phyloP scores from a whole-genome alignment of 345 rosid genomes.

The Populus tremula region DNA sequence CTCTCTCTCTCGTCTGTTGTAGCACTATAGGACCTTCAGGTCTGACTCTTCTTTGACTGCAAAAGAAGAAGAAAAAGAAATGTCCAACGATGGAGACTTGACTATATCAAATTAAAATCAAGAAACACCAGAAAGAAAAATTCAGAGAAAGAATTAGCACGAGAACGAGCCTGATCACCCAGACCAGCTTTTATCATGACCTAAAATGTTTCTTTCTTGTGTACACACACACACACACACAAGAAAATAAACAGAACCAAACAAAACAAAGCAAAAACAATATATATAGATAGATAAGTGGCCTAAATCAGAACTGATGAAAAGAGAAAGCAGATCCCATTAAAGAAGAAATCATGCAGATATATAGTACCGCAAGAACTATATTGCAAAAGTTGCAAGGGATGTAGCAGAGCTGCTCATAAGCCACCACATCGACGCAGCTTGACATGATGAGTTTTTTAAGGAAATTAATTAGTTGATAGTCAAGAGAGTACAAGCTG shows the following conservation, averaged over 20 bases:
- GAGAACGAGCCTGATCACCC: conserved; percentile 15
- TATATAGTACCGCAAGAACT: conserved; percentile 77
- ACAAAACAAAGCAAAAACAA: conserved; percentile 5
- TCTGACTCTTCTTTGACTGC: conserved; percentile 49
- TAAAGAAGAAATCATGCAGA: conserved; percentile 18
- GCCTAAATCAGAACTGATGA: background rate
- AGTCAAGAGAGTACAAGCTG: conserved; percentile 5
- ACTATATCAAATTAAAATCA: conserved; percentile 29
- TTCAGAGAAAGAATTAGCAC: conserved; percentile 15
- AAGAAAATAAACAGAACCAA: conserved; percentile 8
- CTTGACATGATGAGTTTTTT: conserved; percentile 26
- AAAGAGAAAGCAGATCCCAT: conserved; percentile 30
- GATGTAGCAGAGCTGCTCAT: conserved; percentile 94
- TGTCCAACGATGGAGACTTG: conserved; percentile 51
- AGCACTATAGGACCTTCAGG: conserved; percentile 15
- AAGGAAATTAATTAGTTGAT: background rate
- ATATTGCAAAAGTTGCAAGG: conserved; percentile 99
- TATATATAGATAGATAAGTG: background rate
- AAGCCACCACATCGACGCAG: conserved; percentile 33
- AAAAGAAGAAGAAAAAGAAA: conserved; percentile 38
- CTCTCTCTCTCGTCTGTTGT: conserved; percentile 20
- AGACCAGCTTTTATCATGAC: conserved; percentile 32
- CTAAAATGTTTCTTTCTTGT: conserved; percentile 27
- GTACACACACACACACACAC: background rate
- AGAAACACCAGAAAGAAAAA: conserved; percentile 23